These are phyloP conservation scores for Themeda triandra DNA, from an alignment of 176 grass and related monocot genomes.

Conservation along the genomic window DNA sequence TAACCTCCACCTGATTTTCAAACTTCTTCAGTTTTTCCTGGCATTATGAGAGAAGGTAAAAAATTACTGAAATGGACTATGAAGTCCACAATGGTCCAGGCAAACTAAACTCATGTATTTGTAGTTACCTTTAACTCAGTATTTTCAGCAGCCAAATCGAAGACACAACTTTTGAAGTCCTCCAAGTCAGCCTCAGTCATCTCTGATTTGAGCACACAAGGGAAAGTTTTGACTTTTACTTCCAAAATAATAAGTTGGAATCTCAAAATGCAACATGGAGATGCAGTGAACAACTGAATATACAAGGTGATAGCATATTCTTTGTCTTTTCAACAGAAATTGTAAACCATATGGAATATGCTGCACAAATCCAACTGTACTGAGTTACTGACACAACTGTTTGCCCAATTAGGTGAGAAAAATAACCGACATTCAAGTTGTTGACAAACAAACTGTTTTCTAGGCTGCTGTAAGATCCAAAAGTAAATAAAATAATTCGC, in stretches of 20 bases:
- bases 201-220: slow-evolving; percentile 32
- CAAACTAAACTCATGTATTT: neutral
- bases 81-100: neutral
- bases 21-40: slow-evolving; percentile 39
- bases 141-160: slow-evolving; percentile 42
- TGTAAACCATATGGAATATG: neutral
- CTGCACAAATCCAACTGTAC: too few species aligned
- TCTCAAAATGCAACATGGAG: neutral
- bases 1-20: neutral
- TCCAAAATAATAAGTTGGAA: neutral
- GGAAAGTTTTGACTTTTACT: neutral
- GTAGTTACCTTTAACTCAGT: slow-evolving; percentile 39
- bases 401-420: too few species aligned
- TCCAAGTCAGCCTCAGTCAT: slow-evolving; percentile 30
- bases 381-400: too few species aligned
- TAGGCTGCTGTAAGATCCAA: too few species aligned
- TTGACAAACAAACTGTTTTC: too few species aligned
- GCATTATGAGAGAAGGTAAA: neutral
- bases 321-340: neutral
- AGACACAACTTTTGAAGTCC: slow-evolving; percentile 13
- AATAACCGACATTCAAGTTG: too few species aligned
- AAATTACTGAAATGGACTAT: neutral
- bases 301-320: neutral
- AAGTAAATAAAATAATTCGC: neutral
- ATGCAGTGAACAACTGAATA: neutral